Base-by-base conservation (phyloP, 495 filamentous ascomycete species). In the Neurospora pannonica region DNA sequence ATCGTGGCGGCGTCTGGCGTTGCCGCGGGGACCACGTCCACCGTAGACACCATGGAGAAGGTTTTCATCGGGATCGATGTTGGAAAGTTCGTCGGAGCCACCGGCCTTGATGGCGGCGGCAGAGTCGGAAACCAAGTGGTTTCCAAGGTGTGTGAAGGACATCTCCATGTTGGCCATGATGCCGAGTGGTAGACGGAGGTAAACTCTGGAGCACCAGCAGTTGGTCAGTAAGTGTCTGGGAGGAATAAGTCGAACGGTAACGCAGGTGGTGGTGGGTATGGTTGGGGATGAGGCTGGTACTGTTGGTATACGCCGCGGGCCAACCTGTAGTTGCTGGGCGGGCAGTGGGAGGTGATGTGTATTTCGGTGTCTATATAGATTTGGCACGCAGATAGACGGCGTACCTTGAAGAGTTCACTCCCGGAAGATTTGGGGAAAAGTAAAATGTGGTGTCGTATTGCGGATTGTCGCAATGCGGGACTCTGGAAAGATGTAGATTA, bases 131-230 rank as follows among this genome's bases (percentile, higher is more conserved):
- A 92, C 89, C 75, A 94, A 86, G 82, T 94, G 91, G 81, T 94
- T 95, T 72, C 92, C 93, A 69, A 96, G 87, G 79, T 95, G 92
- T 72, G 91, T 95, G 79, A 96, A 96, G 72, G 93, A 92, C 79
- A 91, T 92, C 81, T 94, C 92, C 92, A 94, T 95, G 73, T 74
- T 83, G 72, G 75, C 46, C 54, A 38, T 38, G 73, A 34, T 67
- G 54, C 6, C 54, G 54, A 67, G 28, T 34, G 24, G 28, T 67
- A 34, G 54, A 34, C 54, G 54, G 54, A 67, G 28, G 54, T 67
- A 34, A 67, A 67, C 54, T 67, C 54, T 67, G 54, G 28, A 67
- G 54, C 54, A 34, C 54, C 54, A 34, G 54, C 31, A 15, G 15
- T 8, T 34, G 7, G 7, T 67, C 28, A 67, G 54, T 67, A 36